A percentile compares a stretch with the other conserved stretches of the same genome.
Conservation (phyloP, 1,139 yeast species). For the Taiozyma sp. region DNA sequence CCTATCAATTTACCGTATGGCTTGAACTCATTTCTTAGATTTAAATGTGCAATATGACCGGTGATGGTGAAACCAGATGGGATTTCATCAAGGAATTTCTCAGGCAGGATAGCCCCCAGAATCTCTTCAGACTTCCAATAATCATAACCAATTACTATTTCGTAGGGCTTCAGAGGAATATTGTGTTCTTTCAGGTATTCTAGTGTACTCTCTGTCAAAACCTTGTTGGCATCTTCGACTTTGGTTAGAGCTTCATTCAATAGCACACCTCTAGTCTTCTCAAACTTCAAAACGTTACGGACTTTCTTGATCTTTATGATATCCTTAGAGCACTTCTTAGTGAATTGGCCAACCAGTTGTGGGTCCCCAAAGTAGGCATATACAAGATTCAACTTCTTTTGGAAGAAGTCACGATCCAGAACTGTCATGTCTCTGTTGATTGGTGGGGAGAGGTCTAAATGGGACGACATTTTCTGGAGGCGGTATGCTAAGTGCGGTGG, state of each 20-base stretch:
- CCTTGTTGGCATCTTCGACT: constrained; percentile 32
- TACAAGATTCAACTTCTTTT: constrained; percentile 48
- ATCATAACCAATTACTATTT: constrained; percentile 55
- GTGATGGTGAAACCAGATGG: constrained; percentile 93
- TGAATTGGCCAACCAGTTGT: constrained; percentile 42
- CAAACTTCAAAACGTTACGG: constrained; percentile 54
- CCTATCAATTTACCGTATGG: constrained; percentile 83
- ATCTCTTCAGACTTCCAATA: constrained; percentile 92
- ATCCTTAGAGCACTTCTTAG: constrained; percentile 47
- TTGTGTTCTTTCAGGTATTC: constrained; percentile 41
- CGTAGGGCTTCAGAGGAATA: constrained; percentile 47
- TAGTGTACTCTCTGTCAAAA: constrained; percentile 39
- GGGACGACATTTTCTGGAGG: neutral
- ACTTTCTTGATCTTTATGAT: constrained; percentile 58
- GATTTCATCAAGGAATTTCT: constrained; percentile 57
- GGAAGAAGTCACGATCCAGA: constrained; percentile 62
- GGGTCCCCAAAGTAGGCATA: constrained; percentile 71
- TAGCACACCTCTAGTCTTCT: constrained; percentile 53
- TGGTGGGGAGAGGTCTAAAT: constrained; percentile 45
- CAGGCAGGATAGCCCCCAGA: constrained; percentile 71
- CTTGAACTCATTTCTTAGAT: constrained; percentile 76
- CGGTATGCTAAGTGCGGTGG: neutral
- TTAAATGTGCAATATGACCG: constrained; percentile 94
- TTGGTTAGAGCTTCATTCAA: constrained; percentile 46
- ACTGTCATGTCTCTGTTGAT: constrained; percentile 56